These are phyloP conservation scores for Petunia hybrid DNA, from an alignment of 305 asterid genomes.

Conservation along the genomic window DNA sequence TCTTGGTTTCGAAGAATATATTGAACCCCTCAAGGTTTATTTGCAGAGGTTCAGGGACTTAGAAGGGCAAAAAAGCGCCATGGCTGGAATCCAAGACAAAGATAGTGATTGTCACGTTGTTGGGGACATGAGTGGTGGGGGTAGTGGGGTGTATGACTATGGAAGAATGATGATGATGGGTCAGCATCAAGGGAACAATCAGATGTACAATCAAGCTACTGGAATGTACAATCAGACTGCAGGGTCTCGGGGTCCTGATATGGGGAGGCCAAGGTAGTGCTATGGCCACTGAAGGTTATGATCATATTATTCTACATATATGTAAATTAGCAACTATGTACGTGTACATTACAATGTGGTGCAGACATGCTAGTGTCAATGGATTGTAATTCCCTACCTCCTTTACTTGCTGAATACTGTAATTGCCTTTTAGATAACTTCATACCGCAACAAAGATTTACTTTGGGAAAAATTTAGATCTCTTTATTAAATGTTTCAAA, in stretches of 20 bases:
- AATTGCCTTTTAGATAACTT: neutral
- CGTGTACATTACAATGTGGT: neutral
- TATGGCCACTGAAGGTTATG: neutral
- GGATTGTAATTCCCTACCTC: neutral
- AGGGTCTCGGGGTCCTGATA: constrained; percentile 32
- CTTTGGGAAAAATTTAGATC: too few relatives aligned
- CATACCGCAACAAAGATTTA: neutral
- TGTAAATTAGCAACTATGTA: constrained; percentile 1
- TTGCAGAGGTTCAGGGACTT: constrained; percentile 82
- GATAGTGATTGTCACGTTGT: constrained; percentile 39
- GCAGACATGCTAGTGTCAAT: neutral
- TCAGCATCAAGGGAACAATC: constrained; percentile 49
- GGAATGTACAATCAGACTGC: constrained; percentile 43
- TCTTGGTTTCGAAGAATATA: constrained; percentile 84
- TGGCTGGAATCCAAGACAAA: constrained; percentile 55
- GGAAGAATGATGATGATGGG: constrained; percentile 52
- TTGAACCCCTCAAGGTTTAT: constrained; percentile 77
- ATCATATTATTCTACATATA: neutral
- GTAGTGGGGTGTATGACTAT: constrained; percentile 37
- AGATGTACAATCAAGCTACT: constrained; percentile 47
- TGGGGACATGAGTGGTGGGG: constrained; percentile 49
- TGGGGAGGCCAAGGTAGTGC: constrained; percentile 37
- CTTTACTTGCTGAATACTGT: neutral
- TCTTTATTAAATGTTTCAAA: neutral
- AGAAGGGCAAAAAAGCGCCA: constrained; percentile 80